phyloP scores from a whole-genome alignment of 441 rosid genomes.

The Capsella rubella region DNA sequence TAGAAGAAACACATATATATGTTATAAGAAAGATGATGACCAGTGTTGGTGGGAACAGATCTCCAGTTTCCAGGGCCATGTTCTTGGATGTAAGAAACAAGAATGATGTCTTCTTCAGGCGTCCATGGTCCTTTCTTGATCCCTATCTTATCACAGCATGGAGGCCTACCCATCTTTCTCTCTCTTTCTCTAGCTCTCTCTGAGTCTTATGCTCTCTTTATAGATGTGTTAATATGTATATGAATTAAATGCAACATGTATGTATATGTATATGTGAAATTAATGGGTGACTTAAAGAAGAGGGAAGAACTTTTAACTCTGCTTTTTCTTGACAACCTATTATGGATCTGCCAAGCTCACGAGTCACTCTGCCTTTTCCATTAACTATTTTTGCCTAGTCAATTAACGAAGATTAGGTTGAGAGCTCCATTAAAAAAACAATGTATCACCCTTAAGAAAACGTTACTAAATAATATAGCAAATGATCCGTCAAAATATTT shows the following conservation, averaged over 20 bases:
- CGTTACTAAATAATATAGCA: conserved; percentile 23
- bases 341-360: conserved; percentile 46
- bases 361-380: conserved; percentile 44
- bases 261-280: conserved; percentile 34
- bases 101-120: conserved; percentile 95
- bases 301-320: conserved; percentile 44
- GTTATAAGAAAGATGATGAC: conserved; percentile 32
- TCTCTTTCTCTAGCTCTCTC: conserved; percentile 37
- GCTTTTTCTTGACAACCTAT: conserved; percentile 43
- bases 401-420: conserved; percentile 26
- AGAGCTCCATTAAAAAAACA: conserved; percentile 12
- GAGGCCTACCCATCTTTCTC: conserved; percentile 88
- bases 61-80: conserved; percentile 99
- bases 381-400: conserved; percentile 33
- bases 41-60: conserved; percentile 96
- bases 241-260: conserved; percentile 36
- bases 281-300: conserved; percentile 47
- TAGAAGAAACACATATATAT: not conserved
- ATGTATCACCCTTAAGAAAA: conserved; percentile 22
- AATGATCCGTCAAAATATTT: conserved; percentile 21
- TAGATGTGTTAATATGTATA: conserved; percentile 34
- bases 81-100: conserved; percentile 94
- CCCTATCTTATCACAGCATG: conserved; percentile 94
- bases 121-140: conserved; percentile 99
- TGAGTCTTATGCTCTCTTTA: conserved; percentile 30